Conservation (phyloP, 2,329 filamentous ascomycete genomes). For the Malbranchea zuffiana region DNA sequence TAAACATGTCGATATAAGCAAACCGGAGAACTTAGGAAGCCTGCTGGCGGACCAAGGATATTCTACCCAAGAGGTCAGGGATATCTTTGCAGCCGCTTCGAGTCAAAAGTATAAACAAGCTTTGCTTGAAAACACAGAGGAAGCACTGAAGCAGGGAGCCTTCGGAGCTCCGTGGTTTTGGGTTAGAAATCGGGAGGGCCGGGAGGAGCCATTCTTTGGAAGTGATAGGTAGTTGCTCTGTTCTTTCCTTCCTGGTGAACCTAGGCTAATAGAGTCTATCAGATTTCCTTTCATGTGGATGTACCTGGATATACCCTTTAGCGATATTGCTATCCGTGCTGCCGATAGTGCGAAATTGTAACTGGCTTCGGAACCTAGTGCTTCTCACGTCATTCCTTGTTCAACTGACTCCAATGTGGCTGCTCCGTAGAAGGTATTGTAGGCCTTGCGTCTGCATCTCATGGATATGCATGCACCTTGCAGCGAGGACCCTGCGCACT, state of each 20-base stretch:
- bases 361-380: no score
- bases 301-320: conserved; percentile 14
- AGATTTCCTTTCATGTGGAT: conserved; percentile 18
- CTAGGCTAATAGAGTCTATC: conserved; percentile 1
- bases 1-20: conserved; percentile 48
- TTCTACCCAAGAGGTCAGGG: conserved; percentile 10
- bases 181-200: conserved; percentile 42
- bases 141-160: conserved; percentile 52
- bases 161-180: conserved; percentile 71
- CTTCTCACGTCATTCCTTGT: no score
- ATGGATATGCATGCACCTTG: no score
- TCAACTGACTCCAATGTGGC: no score
- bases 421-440: no score
- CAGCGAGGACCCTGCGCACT: no score
- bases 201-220: conserved; percentile 17
- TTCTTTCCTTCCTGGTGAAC: not conserved
- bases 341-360: no score
- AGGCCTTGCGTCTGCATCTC: no score
- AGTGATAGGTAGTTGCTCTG: no score
- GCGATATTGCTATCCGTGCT: no score
- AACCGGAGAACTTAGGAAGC: conserved; percentile 43
- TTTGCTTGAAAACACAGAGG: conserved; percentile 50
- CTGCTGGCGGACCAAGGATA: no score
- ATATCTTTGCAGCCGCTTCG: conserved; percentile 38
- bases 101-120: conserved; percentile 48